phyloP scores from a whole-genome alignment of 1,284 basidiomycete species.

The Cutaneotrichosporon cavernicola region DNA sequence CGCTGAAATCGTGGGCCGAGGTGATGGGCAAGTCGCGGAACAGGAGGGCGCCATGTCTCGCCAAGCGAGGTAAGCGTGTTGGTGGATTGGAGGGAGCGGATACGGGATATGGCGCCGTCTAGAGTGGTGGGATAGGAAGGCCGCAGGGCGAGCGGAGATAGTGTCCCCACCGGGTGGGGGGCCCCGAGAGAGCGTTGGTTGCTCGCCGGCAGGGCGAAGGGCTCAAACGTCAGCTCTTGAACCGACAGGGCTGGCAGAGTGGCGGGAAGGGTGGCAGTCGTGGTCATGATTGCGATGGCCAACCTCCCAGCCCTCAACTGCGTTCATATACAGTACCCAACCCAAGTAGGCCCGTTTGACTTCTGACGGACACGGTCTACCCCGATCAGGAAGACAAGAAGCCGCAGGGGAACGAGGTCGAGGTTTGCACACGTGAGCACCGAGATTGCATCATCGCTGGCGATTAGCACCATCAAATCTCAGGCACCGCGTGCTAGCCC shows the following conservation, averaged over 20 bases:
- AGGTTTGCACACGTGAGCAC: too few species aligned
- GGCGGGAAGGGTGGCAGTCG: not conserved
- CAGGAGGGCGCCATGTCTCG: conserved; percentile 22
- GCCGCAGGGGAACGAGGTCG: too few species aligned
- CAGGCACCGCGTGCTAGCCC: too few species aligned
- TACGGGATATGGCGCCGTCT: conserved; percentile 12
- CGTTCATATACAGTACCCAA: too few species aligned
- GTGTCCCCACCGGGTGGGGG: conserved; percentile 29
- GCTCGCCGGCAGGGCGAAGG: conserved; percentile 62
- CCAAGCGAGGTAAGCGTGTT: conserved; percentile 16
- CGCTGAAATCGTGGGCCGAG: conserved; percentile 14
- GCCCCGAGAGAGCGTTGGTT: conserved; percentile 73
- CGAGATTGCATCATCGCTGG: too few species aligned
- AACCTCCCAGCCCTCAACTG: too few species aligned
- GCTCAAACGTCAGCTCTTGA: conserved; percentile 18
- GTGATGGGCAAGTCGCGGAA: conserved; percentile 22
- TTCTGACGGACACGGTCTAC: too few species aligned
- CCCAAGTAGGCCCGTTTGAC: too few species aligned
- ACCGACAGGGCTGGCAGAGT: not conserved
- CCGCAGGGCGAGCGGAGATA: conserved; percentile 16
- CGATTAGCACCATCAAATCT: too few species aligned
- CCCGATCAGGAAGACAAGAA: too few species aligned
- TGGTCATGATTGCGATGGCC: conserved; percentile 7
- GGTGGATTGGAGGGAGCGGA: conserved; percentile 10
- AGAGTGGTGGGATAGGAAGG: conserved; percentile 8